phyloP scores from a whole-genome alignment of 257 asterid genomes.

The Thymus quinquecostatus region DNA sequence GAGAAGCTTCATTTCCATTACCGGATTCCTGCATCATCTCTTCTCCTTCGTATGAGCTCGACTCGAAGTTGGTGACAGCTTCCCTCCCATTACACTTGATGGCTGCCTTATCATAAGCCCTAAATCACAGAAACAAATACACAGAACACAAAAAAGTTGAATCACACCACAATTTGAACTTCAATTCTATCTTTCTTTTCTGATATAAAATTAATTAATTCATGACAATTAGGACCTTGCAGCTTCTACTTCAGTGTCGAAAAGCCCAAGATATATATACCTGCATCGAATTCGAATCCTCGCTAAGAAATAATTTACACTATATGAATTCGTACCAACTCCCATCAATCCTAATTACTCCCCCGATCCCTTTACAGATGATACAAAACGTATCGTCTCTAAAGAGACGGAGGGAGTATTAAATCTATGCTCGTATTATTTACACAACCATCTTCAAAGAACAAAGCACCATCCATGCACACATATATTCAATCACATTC shows the following conservation, averaged over 20 bases:
- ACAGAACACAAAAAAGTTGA: slow-evolving; percentile 22
- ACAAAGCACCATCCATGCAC: not conserved
- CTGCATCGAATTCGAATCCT: slow-evolving; percentile 47
- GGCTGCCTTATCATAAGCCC: slow-evolving; percentile 88
- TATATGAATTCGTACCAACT: slow-evolving; percentile 3
- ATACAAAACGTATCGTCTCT: too few species aligned
- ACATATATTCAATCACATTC: not conserved
- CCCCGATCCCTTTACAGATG: too few species aligned
- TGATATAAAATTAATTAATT: not conserved
- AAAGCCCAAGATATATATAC: slow-evolving; percentile 58
- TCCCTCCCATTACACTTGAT: slow-evolving; percentile 70
- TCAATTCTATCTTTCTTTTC: too few species aligned
- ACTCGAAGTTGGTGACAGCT: slow-evolving; percentile 77
- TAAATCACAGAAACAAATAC: slow-evolving; percentile 40
- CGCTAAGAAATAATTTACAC: slow-evolving; percentile 33
- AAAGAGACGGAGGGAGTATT: too few species aligned
- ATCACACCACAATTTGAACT: not conserved
- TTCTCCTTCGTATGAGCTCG: slow-evolving; percentile 52
- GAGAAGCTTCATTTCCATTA: slow-evolving; percentile 38
- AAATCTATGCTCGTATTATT: too few species aligned
- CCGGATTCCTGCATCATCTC: slow-evolving; percentile 27
- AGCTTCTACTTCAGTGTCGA: slow-evolving; percentile 57
- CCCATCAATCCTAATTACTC: slow-evolving; percentile 16
- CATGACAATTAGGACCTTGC: slow-evolving; percentile 52
- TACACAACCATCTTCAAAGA: not conserved